phyloP scores from a whole-genome alignment of 2,329 filamentous ascomycete species.

The Aspergillus phoenicis region DNA sequence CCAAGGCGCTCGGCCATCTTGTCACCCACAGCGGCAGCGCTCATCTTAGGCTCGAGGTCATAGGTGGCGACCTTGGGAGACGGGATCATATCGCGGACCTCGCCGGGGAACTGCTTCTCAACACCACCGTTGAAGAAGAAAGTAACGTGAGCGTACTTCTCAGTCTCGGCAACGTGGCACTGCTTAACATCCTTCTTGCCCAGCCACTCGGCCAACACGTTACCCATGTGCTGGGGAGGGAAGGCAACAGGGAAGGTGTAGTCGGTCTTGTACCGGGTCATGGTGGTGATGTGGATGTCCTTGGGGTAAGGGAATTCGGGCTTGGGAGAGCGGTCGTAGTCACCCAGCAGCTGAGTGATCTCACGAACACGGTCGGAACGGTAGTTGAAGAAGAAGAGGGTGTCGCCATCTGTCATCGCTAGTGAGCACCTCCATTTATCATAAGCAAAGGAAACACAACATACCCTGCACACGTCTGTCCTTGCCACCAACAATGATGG shows the following conservation, averaged over 20 bases:
- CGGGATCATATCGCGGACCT: conserved; percentile 89
- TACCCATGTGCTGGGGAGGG: conserved; percentile 91
- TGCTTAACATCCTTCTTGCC: conserved; percentile 87
- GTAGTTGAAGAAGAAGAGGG: conserved; percentile 99
- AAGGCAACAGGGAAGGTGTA: conserved; percentile 93
- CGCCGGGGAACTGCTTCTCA: conserved; percentile 91
- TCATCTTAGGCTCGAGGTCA: conserved; percentile 94
- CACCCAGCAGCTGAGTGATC: conserved; percentile 90
- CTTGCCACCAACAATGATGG: conserved; percentile 89
- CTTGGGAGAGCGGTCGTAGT: conserved; percentile 84
- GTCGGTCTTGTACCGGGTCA: conserved; percentile 97
- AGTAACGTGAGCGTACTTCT: conserved; percentile 99
- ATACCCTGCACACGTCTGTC: conserved; percentile 81
- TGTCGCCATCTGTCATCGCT: conserved; percentile 71
- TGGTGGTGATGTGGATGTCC: conserved; percentile 83
- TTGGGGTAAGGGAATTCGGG: conserved; percentile 94
- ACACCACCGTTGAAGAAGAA: conserved; percentile 99
- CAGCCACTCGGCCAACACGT: conserved; percentile 97
- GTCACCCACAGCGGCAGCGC: conserved; percentile 82
- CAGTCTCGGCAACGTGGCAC: conserved; percentile 95
- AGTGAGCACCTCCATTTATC: conserved; percentile 19
- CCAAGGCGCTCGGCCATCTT: conserved; percentile 85
- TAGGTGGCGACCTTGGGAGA: conserved; percentile 96
- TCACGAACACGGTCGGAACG: conserved; percentile 96
- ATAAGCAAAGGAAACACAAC: conserved; percentile 20